These are phyloP conservation scores for Bocquillonia castaneifolia DNA, from an alignment of 441 rosid species.

Conservation along the genomic window DNA sequence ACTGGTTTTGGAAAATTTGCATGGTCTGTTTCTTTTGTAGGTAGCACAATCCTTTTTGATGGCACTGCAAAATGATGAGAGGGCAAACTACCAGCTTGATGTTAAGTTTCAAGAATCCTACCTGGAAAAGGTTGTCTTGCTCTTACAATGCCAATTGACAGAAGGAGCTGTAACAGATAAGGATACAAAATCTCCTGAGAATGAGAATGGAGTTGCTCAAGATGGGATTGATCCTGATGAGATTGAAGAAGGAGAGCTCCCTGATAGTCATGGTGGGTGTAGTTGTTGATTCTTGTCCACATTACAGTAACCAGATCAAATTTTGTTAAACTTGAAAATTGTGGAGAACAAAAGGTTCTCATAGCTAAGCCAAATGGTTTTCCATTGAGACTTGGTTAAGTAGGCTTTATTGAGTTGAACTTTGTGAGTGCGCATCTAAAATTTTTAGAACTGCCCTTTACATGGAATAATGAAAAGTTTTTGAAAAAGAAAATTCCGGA, in stretches of 20 bases:
- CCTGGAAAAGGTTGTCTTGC: slow-evolving; percentile 67
- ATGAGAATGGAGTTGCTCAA: slow-evolving; percentile 35
- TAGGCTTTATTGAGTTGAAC: slow-evolving; percentile 13
- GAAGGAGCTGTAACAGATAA: slow-evolving; percentile 86
- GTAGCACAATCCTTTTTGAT: slow-evolving; percentile 90
- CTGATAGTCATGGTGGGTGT: slow-evolving; percentile 76
- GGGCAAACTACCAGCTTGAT: slow-evolving; percentile 91
- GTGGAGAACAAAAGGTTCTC: slow-evolving; percentile 8
- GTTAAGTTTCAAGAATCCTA: slow-evolving; percentile 95
- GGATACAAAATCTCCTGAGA: slow-evolving; percentile 39
- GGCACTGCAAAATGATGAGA: slow-evolving; percentile 91
- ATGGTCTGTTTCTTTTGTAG: slow-evolving; percentile 39
- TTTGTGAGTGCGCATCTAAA: background rate
- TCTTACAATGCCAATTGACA: slow-evolving; percentile 77
- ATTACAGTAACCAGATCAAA: background rate
- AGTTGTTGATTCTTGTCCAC: slow-evolving; percentile 19
- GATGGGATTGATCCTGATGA: slow-evolving; percentile 48
- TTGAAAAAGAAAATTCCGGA: background rate
- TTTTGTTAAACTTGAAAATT: slow-evolving; percentile 9
- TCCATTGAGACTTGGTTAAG: slow-evolving; percentile 11
- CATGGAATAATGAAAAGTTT: background rate
- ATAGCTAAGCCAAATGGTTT: background rate
- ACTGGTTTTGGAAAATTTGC: slow-evolving; percentile 10
- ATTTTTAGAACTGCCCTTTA: slow-evolving; percentile 1
- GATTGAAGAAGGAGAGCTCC: slow-evolving; percentile 99